These are phyloP conservation scores for Sporothrix luriei DNA, from an alignment of 2,329 filamentous ascomycete species.

Conservation along the genomic window DNA sequence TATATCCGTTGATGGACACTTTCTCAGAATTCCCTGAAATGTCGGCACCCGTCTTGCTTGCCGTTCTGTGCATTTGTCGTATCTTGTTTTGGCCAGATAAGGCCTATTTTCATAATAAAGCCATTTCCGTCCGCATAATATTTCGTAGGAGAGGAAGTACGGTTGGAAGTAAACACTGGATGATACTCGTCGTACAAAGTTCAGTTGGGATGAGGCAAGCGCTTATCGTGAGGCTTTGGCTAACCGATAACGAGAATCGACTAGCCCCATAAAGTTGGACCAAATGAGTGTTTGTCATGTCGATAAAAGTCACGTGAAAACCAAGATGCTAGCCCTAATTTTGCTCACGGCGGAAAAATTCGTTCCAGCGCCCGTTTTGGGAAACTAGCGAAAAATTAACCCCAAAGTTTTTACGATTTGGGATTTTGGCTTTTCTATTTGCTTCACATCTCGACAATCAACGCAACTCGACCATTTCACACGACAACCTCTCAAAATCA, in stretches of 20 bases:
- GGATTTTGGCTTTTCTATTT: slow-evolving; percentile 14
- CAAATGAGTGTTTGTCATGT: slow-evolving; percentile 6
- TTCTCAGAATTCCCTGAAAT: background rate
- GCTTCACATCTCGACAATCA: slow-evolving; percentile 26
- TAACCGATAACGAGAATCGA: slow-evolving; percentile 3
- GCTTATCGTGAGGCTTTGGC: slow-evolving; percentile 15
- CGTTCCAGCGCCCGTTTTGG: background rate
- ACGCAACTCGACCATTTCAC: slow-evolving; percentile 29
- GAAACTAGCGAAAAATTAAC: slow-evolving; percentile 8
- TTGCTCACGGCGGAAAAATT: slow-evolving; percentile 24
- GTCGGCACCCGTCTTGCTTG: background rate
- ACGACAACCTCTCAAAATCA: slow-evolving; percentile 36
- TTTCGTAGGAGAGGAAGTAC: background rate
- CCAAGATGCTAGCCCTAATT: slow-evolving; percentile 21
- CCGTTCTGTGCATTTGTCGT: background rate
- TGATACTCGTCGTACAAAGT: background rate
- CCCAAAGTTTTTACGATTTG: slow-evolving; percentile 25
- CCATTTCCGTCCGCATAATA: background rate
- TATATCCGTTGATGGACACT: background rate
- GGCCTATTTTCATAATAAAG: background rate
- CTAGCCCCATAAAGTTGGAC: background rate
- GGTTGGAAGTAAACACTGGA: slow-evolving; percentile 17
- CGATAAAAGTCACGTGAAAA: slow-evolving; percentile 1
- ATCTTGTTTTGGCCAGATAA: background rate
- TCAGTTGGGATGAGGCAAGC: background rate